A percentile compares a stretch with the other conserved stretches of the same genome.
Conservation (phyloP, 495 filamentous ascomycete genomes). For the Lophium mytilinum region DNA sequence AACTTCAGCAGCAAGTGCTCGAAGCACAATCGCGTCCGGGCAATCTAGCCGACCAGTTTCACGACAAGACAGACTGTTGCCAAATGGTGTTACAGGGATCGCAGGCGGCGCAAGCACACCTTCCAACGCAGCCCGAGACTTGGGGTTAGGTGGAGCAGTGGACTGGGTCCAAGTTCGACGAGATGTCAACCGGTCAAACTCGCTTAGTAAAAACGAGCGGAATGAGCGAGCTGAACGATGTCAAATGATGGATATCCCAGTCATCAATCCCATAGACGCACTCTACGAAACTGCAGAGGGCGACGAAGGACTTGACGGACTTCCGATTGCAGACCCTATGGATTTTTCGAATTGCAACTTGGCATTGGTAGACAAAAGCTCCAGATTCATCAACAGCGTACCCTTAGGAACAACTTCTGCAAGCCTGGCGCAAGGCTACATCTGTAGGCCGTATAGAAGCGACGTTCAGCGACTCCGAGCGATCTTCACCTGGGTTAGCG, state of each 20-base stretch:
- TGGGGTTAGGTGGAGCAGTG: conserved; percentile 53
- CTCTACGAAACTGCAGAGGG: conserved; percentile 79
- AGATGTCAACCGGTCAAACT: conserved; percentile 92
- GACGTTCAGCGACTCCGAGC: conserved; percentile 88
- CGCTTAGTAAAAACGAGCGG: conserved; percentile 79
- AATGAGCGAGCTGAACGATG: conserved; percentile 82
- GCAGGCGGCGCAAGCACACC: conserved; percentile 41
- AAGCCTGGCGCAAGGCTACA: conserved; percentile 79
- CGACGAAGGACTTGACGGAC: conserved; percentile 79
- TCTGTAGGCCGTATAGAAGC: conserved; percentile 90
- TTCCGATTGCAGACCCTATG: conserved; percentile 71
- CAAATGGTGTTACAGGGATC: conserved; percentile 37
- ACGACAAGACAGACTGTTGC: conserved; percentile 6
- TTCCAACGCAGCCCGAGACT: conserved; percentile 48
- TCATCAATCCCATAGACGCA: conserved; percentile 80
- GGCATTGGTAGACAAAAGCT: conserved; percentile 85
- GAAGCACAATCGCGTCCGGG: conserved; percentile 70
- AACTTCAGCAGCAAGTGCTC: conserved; percentile 81
- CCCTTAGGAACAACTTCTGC: conserved; percentile 81
- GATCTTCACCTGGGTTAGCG: conserved; percentile 94
- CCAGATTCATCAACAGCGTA: conserved; percentile 81
- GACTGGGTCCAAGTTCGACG: conserved; percentile 96
- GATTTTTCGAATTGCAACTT: conserved; percentile 77
- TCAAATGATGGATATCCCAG: conserved; percentile 87
- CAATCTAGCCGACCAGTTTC: conserved; percentile 35